Conservation (phyloP, 495 filamentous ascomycete genomes). For the Aspergillus bertholletiae region DNA sequence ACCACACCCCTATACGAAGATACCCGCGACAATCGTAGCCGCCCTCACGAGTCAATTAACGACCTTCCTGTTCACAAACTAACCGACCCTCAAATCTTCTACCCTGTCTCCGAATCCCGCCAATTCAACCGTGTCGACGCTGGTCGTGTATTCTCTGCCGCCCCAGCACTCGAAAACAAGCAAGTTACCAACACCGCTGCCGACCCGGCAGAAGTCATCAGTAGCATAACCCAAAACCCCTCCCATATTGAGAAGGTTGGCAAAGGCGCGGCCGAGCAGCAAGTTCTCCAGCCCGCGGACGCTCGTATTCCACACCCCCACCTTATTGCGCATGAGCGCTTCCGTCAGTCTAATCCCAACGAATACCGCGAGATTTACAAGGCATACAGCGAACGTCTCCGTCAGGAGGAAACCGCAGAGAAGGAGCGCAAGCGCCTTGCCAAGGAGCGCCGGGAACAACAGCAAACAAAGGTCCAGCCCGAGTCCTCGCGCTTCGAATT, state of each 20-base stretch:
- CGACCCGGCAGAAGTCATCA: slow-evolving; percentile 28
- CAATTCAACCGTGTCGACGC: slow-evolving; percentile 87
- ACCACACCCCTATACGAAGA: slow-evolving; percentile 37
- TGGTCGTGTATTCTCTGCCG: slow-evolving; percentile 72
- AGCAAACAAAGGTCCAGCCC: slow-evolving; percentile 38
- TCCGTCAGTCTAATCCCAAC: slow-evolving; percentile 24
- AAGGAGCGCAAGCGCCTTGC: slow-evolving; percentile 33
- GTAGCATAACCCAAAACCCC: slow-evolving; percentile 25
- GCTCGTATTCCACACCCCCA: slow-evolving; percentile 86
- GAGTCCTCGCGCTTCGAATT: slow-evolving; percentile 72
- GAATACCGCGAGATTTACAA: slow-evolving; percentile 30
- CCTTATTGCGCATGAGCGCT: slow-evolving; percentile 59
- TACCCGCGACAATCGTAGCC: slow-evolving; percentile 12
- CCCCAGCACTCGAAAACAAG: slow-evolving; percentile 32
- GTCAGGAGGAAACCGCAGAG: slow-evolving; percentile 35
- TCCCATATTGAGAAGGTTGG: slow-evolving; percentile 38
- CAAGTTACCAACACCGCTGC: slow-evolving; percentile 16
- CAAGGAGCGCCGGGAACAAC: slow-evolving; percentile 37
- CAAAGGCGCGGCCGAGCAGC: slow-evolving; percentile 36
- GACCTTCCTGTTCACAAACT: slow-evolving; percentile 79
- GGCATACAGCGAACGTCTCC: slow-evolving; percentile 41
- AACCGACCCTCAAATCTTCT: slow-evolving; percentile 82
- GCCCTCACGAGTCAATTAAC: slow-evolving; percentile 80
- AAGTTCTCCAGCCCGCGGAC: slow-evolving; percentile 76
- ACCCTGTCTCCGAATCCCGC: slow-evolving; percentile 85